phyloP scores from a whole-genome alignment of 2,329 filamentous ascomycete genomes.

The Fusarium sp. region DNA sequence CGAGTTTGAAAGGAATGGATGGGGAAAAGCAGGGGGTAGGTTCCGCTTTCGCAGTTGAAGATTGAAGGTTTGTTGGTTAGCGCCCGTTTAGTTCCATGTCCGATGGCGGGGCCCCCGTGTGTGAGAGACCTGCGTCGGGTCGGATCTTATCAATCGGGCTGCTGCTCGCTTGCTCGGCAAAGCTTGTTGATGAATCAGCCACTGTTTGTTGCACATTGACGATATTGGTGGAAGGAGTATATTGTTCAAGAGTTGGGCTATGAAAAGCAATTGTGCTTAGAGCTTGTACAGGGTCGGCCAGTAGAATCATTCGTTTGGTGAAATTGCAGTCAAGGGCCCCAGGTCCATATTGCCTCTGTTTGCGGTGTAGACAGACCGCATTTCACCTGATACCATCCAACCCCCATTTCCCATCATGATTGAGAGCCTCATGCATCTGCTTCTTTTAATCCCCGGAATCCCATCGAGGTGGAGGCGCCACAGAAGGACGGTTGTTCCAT shows the following conservation, averaged over 20 bases:
- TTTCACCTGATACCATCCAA: not conserved
- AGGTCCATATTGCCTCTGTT: not conserved
- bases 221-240: not conserved
- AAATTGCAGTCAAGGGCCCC: not conserved
- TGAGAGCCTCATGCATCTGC: not conserved
- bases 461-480: conserved; percentile 4
- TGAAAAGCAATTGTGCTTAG: not conserved
- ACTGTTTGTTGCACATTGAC: not conserved
- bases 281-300: not conserved
- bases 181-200: conserved; percentile 18
- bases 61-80: conserved; percentile 23
- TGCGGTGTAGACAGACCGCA: not conserved
- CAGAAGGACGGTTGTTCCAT: conserved; percentile 1
- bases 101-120: conserved; percentile 31
- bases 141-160: conserved; percentile 40
- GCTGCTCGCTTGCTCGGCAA: not conserved
- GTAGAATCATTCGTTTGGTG: not conserved
- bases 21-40: not conserved
- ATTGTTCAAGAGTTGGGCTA: not conserved
- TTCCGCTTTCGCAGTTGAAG: conserved; percentile 13
- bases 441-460: not conserved
- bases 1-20: not conserved
- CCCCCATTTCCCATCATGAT: not conserved
- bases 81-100: conserved; percentile 35
- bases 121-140: conserved; percentile 10